Evolutionary conservation across 1,284 basidiomycete genomes (phyloP).

Genomic region (Trametes polyzona): DNA sequence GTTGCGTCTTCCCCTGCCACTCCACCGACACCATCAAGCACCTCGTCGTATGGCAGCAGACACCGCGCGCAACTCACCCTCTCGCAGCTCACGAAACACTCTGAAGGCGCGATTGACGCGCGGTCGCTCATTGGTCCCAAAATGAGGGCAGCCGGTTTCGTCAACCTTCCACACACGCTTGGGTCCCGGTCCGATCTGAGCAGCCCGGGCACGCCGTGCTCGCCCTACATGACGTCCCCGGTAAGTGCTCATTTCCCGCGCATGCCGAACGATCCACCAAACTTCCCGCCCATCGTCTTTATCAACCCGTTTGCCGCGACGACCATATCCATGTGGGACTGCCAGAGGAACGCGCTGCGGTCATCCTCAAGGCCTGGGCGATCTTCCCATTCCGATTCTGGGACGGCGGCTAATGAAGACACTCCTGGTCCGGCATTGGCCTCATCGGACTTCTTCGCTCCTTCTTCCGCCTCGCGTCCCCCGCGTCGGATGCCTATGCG

Average conservation of each 20-base stretch:
- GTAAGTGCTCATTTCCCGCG: constrained; percentile 15
- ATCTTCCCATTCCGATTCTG: not conserved
- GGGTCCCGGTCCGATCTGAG: constrained; percentile 7
- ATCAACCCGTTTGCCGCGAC: constrained; percentile 25
- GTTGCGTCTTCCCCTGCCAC: constrained; percentile 11
- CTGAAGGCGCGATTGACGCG: constrained; percentile 35
- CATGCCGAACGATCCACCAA: constrained; percentile 35
- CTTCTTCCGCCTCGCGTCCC: not conserved
- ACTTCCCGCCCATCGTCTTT: constrained; percentile 37
- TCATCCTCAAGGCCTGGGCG: not conserved
- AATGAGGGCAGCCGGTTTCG: constrained; percentile 39
- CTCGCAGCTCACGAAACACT: constrained; percentile 33
- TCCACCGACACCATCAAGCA: constrained; percentile 6
- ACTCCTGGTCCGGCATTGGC: not conserved
- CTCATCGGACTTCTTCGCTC: not conserved
- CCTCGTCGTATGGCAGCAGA: not conserved
- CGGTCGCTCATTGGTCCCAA: constrained; percentile 35
- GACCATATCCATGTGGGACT: constrained; percentile 32
- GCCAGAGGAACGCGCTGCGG: constrained; percentile 26
- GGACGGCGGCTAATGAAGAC: constrained; percentile 6
- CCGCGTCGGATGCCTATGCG: not conserved
- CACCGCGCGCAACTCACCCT: constrained; percentile 21
- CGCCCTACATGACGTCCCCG: not conserved
- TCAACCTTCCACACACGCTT: constrained; percentile 30
- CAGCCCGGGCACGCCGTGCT: constrained; percentile 4